Percentiles rank a stretch among this genome's conserved stretches.
Conservation (phyloP, 2,329 filamentous ascomycete genomes). For the Pestalotiopsis sp. region DNA sequence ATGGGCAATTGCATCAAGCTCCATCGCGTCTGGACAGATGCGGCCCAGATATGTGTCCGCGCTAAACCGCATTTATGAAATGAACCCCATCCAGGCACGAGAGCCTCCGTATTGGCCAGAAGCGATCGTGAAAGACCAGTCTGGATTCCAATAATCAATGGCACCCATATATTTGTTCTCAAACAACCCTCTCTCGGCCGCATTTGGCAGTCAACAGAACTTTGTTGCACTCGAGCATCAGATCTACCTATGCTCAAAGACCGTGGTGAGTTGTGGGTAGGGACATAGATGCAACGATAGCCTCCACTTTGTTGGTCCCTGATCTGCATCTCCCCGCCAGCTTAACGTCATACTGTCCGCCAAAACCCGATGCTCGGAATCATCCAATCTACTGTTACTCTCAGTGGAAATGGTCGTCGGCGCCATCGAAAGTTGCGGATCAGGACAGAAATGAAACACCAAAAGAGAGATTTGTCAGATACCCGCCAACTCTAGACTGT, state of each 20-base stretch:
- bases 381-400: neutral
- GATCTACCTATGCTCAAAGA: neutral
- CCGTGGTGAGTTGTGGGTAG: neutral
- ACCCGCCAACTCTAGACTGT: no score
- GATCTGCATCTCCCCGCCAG: neutral
- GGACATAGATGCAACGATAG: neutral
- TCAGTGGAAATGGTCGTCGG: neutral
- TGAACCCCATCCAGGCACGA: conserved; percentile 12
- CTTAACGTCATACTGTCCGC: neutral
- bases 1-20: conserved; percentile 3
- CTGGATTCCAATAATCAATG: neutral
- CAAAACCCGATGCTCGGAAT: neutral
- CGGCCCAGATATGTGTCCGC: conserved; percentile 14
- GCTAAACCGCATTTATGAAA: conserved; percentile 25
- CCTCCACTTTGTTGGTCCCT: neutral
- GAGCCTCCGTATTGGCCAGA: conserved; percentile 12
- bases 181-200: conserved; percentile 16
- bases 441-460: neutral
- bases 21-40: neutral
- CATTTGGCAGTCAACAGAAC: neutral
- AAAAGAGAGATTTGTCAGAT: no score
- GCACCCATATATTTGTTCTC: conserved; percentile 16
- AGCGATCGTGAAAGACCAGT: neutral
- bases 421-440: neutral
- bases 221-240: neutral